phyloP scores from a whole-genome alignment of 805 yeast genomes.

The Lipomyces kockii region DNA sequence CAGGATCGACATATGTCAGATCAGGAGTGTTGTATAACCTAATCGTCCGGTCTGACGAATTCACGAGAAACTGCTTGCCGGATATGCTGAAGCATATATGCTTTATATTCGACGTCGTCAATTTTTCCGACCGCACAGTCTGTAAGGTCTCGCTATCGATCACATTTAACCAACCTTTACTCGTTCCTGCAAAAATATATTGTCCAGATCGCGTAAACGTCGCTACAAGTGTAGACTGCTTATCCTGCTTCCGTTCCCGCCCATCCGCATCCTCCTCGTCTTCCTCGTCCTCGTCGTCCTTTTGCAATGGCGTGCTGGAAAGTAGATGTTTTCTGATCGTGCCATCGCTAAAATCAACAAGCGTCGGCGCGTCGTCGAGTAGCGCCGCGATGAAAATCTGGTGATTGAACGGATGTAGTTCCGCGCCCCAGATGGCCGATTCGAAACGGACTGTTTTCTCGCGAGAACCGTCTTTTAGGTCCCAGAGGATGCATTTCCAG shows the following conservation, averaged over 20 bases:
- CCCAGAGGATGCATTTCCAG: conserved; percentile 85
- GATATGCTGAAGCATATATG: conserved; percentile 77
- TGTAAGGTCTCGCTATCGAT: conserved; percentile 38
- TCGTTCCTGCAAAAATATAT: conserved; percentile 73
- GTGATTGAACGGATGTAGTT: conserved; percentile 48
- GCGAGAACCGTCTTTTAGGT: conserved; percentile 54
- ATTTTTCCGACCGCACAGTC: conserved; percentile 55
- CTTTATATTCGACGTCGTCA: conserved; percentile 75
- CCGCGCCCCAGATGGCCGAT: conserved; percentile 75
- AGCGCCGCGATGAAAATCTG: conserved; percentile 63
- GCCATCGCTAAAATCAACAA: conserved; percentile 49
- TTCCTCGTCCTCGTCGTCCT: conserved; percentile 11
- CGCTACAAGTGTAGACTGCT: conserved; percentile 55
- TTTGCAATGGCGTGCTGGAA: conserved; percentile 14
- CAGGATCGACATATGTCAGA: conserved; percentile 43
- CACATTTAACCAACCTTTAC: conserved; percentile 75
- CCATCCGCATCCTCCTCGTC: conserved; percentile 34
- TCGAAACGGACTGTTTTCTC: conserved; percentile 58
- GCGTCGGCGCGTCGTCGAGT: conserved; percentile 63
- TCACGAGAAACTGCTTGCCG: conserved; percentile 43
- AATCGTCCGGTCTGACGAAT: conserved; percentile 45
- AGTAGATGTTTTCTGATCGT: conserved; percentile 25
- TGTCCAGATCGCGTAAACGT: conserved; percentile 59
- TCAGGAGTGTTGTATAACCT: conserved; percentile 43
- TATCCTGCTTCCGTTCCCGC: conserved; percentile 37